Evolutionary conservation across 345 rosid species (phyloP).

Genomic region (Bretschneidera sinensis): DNA sequence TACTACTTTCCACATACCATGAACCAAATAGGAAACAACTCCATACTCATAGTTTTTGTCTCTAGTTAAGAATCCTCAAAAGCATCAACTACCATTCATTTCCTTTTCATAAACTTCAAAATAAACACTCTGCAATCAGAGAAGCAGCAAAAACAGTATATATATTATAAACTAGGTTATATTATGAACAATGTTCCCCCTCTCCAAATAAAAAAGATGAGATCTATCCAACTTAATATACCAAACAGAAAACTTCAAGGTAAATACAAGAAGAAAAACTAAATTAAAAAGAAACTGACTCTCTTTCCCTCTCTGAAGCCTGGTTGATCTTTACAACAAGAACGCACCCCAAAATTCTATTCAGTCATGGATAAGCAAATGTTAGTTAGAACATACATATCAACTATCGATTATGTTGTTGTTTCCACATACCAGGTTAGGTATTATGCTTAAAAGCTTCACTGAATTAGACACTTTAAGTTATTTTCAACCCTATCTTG

Average conservation of each 20-base stretch:
- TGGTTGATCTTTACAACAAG: constrained; percentile 29
- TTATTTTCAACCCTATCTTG: constrained; percentile 23
- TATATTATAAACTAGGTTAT: background rate
- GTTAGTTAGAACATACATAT: background rate
- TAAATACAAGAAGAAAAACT: constrained; percentile 18
- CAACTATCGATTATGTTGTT: background rate
- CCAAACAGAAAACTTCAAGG: constrained; percentile 2
- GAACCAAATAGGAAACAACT: no score
- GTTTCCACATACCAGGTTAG: constrained; percentile 1
- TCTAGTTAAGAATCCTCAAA: background rate
- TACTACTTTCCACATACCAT: no score
- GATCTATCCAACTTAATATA: constrained; percentile 20
- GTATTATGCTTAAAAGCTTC: constrained; percentile 8
- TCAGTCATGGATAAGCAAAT: background rate
- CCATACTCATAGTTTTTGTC: no score
- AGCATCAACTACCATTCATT: background rate
- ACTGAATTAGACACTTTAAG: constrained; percentile 1
- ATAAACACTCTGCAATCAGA: background rate
- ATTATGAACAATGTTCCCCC: constrained; percentile 13
- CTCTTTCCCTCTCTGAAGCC: constrained; percentile 10
- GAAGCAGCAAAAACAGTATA: background rate
- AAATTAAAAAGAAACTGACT: constrained; percentile 12
- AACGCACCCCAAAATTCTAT: constrained; percentile 5
- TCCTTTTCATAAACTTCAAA: background rate
- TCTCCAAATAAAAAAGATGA: background rate